Conservation (phyloP, 345 rosid species). For the Eucalyptus pauciflora region DNA sequence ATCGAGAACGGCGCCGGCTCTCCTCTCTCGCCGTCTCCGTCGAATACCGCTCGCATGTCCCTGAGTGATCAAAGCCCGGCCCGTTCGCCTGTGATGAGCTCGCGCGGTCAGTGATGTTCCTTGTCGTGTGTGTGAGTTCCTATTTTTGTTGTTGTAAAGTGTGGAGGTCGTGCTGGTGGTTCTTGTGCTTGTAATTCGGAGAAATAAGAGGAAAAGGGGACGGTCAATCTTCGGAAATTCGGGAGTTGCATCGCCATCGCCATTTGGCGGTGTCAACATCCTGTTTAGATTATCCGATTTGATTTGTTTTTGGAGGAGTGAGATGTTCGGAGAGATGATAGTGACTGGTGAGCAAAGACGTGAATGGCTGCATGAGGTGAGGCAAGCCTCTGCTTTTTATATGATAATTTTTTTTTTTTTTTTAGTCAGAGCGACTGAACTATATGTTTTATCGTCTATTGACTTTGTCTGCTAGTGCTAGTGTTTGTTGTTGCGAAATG, state of each 20-base stretch:
- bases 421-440: neutral
- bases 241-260: neutral
- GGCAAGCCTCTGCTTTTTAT: neutral
- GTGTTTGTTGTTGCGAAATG: neutral
- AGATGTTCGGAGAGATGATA: neutral
- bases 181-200: neutral
- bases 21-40: neutral
- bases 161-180: neutral
- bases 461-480: neutral
- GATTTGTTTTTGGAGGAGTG: neutral
- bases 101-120: neutral
- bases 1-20: neutral
- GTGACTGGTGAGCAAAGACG: neutral
- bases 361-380: neutral
- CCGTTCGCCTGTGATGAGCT: neutral
- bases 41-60: neutral
- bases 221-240: neutral
- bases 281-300: neutral
- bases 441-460: neutral
- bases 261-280: neutral
- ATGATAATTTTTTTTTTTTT: neutral
- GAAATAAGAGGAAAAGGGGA: neutral
- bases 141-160: neutral
- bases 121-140: neutral
- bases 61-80: neutral